Base-by-base conservation (phyloP, 2,329 filamentous ascomycete species). In the Claviceps sp. region DNA sequence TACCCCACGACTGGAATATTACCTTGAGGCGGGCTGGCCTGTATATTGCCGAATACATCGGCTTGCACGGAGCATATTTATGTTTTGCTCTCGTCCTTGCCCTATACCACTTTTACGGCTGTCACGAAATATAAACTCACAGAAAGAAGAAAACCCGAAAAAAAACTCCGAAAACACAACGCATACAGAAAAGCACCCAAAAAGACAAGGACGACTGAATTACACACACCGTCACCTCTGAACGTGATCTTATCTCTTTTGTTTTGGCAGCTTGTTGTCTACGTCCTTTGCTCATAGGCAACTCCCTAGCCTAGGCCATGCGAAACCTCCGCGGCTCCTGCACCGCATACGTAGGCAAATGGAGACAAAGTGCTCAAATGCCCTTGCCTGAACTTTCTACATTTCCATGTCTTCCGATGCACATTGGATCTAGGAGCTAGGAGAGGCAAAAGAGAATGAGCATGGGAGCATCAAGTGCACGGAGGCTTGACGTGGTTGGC, bases 351-450 rank as follows among this genome's bases (percentile, higher is more conserved):
- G 14, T 46, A 20, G 44, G 11, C 20, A 30, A 41, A 6, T 5
- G n/a, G 34, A 44, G 47, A 22, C 18, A 30, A 24, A 41, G 22
- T 11, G 34, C 9, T 20, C 18, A 18, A 41, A 22, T 6, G 41
- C 6, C 26, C 18, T 3, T 26, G 22, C 26, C 37, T 34, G 26
- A 24, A 34, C 30, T 34, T 34, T 36, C 24, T 24, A 13, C 41
- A 47, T 41, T 36, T 42, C 18, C 26, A 37, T 48, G 30, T 53
- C 47, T 52, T 49, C 24, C 44, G 51, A 48, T 55, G 50, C 41
- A 48, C 47, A 26, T 55, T 55, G 42, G 50, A 54, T 52, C 47
- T 49, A 54, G 50, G 48, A 41, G 45, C 47, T 20, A 43, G 13
- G 34, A 8, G 47, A 49, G 46, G 22, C 20, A 41, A 48, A 46